Conservation (phyloP, 768 basidiomycete species). For the Amanita molliuscula region DNA sequence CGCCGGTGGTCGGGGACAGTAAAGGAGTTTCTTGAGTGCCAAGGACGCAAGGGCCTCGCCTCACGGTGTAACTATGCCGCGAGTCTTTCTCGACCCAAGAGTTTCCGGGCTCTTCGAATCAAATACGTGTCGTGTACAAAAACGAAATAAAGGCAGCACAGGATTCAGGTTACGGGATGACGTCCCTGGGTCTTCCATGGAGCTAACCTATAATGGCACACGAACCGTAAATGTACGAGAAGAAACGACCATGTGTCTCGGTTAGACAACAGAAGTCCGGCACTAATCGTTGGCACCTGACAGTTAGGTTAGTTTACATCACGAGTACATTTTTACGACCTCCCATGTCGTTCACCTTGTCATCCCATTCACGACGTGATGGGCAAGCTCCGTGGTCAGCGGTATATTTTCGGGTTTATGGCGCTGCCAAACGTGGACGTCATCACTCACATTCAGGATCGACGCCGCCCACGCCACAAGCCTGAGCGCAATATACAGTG, state of each 20-base stretch:
- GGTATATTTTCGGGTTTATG: not conserved
- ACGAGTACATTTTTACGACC: no score
- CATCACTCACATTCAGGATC: not conserved
- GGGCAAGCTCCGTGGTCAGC: not conserved
- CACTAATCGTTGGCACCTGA: no score
- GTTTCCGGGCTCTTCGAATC: not conserved
- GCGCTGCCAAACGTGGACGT: not conserved
- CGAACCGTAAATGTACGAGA: not conserved
- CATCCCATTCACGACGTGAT: not conserved
- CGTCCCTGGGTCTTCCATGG: not conserved
- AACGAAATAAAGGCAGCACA: constrained; percentile 3
- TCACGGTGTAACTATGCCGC: not conserved
- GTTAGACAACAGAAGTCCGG: no score
- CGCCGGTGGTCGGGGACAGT: not conserved
- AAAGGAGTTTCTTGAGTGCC: not conserved
- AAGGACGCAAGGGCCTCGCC: not conserved
- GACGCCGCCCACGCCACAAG: not conserved
- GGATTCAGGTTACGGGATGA: not conserved
- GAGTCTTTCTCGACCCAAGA: not conserved
- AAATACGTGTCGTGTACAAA: not conserved
- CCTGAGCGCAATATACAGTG: not conserved
- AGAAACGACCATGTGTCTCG: no score
- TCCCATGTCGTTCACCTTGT: not conserved
- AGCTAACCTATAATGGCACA: not conserved
- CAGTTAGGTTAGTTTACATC: no score